Base-by-base conservation (phyloP, 2,329 filamentous ascomycete species). In the Sarocladium oryzae region DNA sequence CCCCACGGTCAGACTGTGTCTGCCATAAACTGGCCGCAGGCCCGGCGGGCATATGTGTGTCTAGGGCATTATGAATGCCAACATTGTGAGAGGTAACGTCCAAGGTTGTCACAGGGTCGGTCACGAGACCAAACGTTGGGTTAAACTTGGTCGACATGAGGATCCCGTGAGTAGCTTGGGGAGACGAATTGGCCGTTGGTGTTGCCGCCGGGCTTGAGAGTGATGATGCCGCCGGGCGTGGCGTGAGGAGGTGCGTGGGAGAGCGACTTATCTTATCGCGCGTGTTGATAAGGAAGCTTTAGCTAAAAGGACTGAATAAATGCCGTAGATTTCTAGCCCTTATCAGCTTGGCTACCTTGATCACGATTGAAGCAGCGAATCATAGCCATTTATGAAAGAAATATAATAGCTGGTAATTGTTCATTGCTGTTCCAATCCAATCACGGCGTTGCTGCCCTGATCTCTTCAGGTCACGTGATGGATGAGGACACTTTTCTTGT, bases 281-380 rank as follows among this genome's bases (percentile, higher is more conserved):
- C 5, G 21, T 16, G 4, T 24, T 15, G 43, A 48, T 48, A 48
- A 48, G 43, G 21, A 3, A 15, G 21, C 40, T 28, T 43, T n/a
- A 26, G 5, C 40, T 43, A 28, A 26, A 15, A 16, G 10, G 13
- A 5, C 40, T 43, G 20, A 28, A 28, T 43, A 43, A 43, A 26
- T n/a, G n/a, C 21, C 21, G 26, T 43, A 4, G 23, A 8, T 20
- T 6, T 9, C 16, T 3, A 10, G 15, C 20, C 5, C 23, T 10
- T 43, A 16, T 7, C 5, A 11, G 10, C 9, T 24, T n/a, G 18
- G 16, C 7, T 24, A 33, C 28, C 49, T 26, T 26, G n/a, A 56
- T 35, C 9, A 49, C 33, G 38, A 45, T 48, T 51, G 21, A 26
- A 20, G n/a, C 11, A 28, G 23, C 37, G 37, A 40, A 40, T 69